phyloP scores from a whole-genome alignment of 1,284 basidiomycete species.

The Mycosarcoma mackinlayi region DNA sequence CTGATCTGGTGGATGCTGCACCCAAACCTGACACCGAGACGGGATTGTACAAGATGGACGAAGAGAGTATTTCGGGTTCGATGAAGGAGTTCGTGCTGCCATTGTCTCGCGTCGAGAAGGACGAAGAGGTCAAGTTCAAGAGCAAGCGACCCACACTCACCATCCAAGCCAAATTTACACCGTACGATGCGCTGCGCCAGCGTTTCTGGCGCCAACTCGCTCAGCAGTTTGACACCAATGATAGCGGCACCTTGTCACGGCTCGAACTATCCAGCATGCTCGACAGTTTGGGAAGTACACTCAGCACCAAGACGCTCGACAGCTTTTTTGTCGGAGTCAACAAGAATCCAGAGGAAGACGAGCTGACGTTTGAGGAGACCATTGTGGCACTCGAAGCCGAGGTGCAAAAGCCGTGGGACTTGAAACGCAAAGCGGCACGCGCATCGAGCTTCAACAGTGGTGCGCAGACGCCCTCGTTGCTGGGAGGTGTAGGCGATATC shows the following conservation, averaged over 20 bases:
- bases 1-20: slow-evolving; percentile 53
- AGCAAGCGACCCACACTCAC: slow-evolving; percentile 42
- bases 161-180: slow-evolving; percentile 88
- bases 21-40: slow-evolving; percentile 56
- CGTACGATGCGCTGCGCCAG: slow-evolving; percentile 76
- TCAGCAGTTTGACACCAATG: slow-evolving; percentile 89
- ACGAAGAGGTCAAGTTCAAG: slow-evolving; percentile 56
- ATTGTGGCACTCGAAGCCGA: slow-evolving; percentile 55
- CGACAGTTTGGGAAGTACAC: slow-evolving; percentile 92
- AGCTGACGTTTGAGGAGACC: slow-evolving; percentile 80
- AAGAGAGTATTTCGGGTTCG: slow-evolving; percentile 32
- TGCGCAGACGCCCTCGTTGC: slow-evolving; percentile 39
- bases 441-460: slow-evolving; percentile 31
- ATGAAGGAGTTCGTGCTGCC: slow-evolving; percentile 54
- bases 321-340: slow-evolving; percentile 70
- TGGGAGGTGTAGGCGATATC: slow-evolving; percentile 27
- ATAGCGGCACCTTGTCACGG: slow-evolving; percentile 80
- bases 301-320: slow-evolving; percentile 83
- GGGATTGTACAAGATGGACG: slow-evolving; percentile 50
- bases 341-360: slow-evolving; percentile 78
- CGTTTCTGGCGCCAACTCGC: slow-evolving; percentile 90
- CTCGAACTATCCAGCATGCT: slow-evolving; percentile 95
- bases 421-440: slow-evolving; percentile 36
- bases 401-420: slow-evolving; percentile 51
- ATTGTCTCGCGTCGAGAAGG: slow-evolving; percentile 41